Conservation (phyloP, 2,329 filamentous ascomycete species). For the Aureobasidium sp. region DNA sequence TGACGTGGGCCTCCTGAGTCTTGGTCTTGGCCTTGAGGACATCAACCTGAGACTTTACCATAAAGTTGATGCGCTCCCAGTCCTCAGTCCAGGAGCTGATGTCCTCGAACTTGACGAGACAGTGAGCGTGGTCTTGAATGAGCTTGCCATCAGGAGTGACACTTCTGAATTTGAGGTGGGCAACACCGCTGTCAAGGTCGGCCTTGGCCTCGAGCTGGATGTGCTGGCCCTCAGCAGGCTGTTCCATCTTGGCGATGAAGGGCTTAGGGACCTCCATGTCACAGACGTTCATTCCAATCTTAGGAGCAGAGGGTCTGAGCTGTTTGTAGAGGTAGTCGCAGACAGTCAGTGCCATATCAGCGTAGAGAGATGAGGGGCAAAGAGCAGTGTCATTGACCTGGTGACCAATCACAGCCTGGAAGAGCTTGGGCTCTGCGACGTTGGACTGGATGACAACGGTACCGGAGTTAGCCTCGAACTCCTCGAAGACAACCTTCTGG, state of each 20-base stretch:
- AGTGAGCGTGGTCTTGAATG: constrained; percentile 55
- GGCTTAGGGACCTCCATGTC: constrained; percentile 65
- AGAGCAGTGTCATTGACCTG: constrained; percentile 60
- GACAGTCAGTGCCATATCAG: constrained; percentile 59
- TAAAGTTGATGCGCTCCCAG: constrained; percentile 59
- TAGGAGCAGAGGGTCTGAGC: constrained; percentile 49
- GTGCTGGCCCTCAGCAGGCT: constrained; percentile 49
- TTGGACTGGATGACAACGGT: constrained; percentile 60
- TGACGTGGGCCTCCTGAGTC: constrained; percentile 61
- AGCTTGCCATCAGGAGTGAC: constrained; percentile 54
- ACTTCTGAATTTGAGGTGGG: constrained; percentile 51
- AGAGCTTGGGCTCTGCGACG: constrained; percentile 56
- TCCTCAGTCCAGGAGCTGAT: constrained; percentile 55
- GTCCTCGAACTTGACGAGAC: constrained; percentile 56
- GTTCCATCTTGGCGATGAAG: constrained; percentile 52
- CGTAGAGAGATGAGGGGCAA: constrained; percentile 58
- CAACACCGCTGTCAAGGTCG: constrained; percentile 48
- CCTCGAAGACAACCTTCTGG: constrained; percentile 56
- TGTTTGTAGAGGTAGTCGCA: constrained; percentile 63
- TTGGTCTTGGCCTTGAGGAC: constrained; percentile 61
- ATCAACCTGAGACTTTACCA: constrained; percentile 51
- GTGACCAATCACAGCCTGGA: constrained; percentile 57
- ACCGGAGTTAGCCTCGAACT: constrained; percentile 53
- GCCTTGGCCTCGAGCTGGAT: constrained; percentile 55
- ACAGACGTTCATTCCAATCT: constrained; percentile 56